A percentile compares a stretch with the other conserved stretches of the same genome.
Conservation (phyloP, 2,329 filamentous ascomycete species). For the Cytospora piceae region DNA sequence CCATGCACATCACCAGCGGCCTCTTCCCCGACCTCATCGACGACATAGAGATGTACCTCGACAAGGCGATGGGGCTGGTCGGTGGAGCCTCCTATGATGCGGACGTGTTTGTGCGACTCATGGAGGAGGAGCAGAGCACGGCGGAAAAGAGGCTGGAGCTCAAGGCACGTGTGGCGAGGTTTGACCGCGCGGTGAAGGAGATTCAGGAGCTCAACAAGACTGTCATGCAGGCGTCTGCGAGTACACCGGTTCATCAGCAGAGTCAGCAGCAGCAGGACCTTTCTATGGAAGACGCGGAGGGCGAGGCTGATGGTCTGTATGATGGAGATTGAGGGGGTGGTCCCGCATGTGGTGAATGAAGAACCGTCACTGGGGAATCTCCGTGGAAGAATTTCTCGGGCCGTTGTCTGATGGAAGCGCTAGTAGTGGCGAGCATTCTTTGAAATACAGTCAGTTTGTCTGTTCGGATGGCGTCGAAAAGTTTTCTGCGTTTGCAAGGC, state of each 20-base stretch:
- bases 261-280: slow-evolving; percentile 17
- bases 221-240: slow-evolving; percentile 19
- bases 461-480: not conserved
- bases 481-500: not conserved
- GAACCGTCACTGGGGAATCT: not conserved
- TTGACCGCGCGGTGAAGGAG: slow-evolving; percentile 40
- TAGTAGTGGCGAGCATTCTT: not conserved
- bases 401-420: not conserved
- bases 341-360: not conserved
- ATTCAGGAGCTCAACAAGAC: slow-evolving; percentile 41
- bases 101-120: slow-evolving; percentile 39
- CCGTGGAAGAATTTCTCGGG: not conserved
- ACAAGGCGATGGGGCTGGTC: slow-evolving; percentile 48
- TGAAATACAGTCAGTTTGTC: not conserved
- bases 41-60: slow-evolving; percentile 47
- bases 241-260: slow-evolving; percentile 3
- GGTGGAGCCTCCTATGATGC: slow-evolving; percentile 31
- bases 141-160: slow-evolving; percentile 38
- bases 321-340: not conserved
- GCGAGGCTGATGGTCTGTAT: slow-evolving; percentile 9
- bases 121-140: slow-evolving; percentile 44
- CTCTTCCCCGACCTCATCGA: slow-evolving; percentile 51
- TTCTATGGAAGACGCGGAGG: slow-evolving; percentile 18
- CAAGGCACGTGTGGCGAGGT: slow-evolving; percentile 40
- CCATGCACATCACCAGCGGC: slow-evolving; percentile 52